phyloP scores from a whole-genome alignment of 495 filamentous ascomycete species.

The Cryomyces minteri region DNA sequence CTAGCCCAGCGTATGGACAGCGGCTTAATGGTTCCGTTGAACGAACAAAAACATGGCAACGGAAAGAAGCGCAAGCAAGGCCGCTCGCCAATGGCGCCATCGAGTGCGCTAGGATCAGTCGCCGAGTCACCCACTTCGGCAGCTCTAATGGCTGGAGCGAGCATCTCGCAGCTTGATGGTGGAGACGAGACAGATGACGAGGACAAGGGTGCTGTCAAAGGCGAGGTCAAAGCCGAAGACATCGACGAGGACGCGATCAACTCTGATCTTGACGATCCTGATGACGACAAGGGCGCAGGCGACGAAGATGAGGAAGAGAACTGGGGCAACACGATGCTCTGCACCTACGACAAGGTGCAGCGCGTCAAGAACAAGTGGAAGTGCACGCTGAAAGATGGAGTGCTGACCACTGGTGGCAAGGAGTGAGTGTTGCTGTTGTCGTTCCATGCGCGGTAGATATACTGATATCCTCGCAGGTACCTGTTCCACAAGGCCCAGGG shows the following conservation, averaged over 20 bases:
- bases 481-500: slow-evolving; percentile 95
- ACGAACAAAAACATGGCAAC: slow-evolving; percentile 15
- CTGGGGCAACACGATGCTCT: slow-evolving; percentile 26
- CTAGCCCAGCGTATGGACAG: slow-evolving; percentile 55
- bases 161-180: slow-evolving; percentile 46
- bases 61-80: slow-evolving; percentile 15
- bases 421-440: slow-evolving; percentile 37
- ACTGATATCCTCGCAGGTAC: slow-evolving; percentile 32
- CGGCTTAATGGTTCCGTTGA: slow-evolving; percentile 56
- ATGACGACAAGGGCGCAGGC: slow-evolving; percentile 55
- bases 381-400: slow-evolving; percentile 92
- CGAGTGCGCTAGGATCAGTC: slow-evolving; percentile 2
- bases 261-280: slow-evolving; percentile 90
- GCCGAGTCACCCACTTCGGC: not conserved
- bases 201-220: slow-evolving; percentile 19
- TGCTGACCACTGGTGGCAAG: slow-evolving; percentile 74
- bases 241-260: slow-evolving; percentile 92
- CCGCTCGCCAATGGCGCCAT: slow-evolving; percentile 3
- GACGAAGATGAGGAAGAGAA: slow-evolving; percentile 50
- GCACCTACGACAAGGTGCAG: slow-evolving; percentile 97
- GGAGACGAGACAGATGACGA: slow-evolving; percentile 31
- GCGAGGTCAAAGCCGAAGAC: slow-evolving; percentile 39
- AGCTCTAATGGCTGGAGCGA: slow-evolving; percentile 1
- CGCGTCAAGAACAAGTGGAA: slow-evolving; percentile 99
- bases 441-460: not conserved